Base-by-base conservation (phyloP, 139 green algal genomes). In the Micractinium sp. region DNA sequence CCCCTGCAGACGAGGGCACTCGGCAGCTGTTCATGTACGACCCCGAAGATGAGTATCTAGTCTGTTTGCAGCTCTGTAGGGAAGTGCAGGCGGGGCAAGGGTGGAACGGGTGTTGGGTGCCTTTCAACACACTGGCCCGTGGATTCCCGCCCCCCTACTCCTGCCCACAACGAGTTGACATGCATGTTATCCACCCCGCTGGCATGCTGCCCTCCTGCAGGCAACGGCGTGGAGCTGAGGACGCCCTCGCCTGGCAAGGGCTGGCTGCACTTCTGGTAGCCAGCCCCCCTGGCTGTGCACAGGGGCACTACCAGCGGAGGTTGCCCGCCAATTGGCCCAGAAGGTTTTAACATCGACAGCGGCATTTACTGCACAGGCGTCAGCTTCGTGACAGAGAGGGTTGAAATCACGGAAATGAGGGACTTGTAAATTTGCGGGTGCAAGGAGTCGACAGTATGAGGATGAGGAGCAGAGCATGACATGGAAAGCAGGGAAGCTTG, bases 21-120 rank as follows among this genome's bases (percentile, higher is more conserved):
- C 39, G 41, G 18, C 87, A 90, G 75, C 75, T 90, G 1, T 90
- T 90, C 75, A 81, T 78, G 7, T 87, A 90, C 74, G 87, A 90
- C 38, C 87, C 87, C 19, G 83, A 86, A 60, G 81, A 56, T 84
- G 29, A 20, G 47, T 14, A 41, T 16, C 12, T 63, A 53, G 5
- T 18, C 9, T 41, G 9, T 4, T n/a, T 47, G 74, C 74, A 80
- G 27, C 67, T 16, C 5, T 75, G 19, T n/a, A 29, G 19, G 29
- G 60, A 66, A 16, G 60, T 66, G 60, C 60, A 75, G 5, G 15
- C 16, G 29, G 29, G 19, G 18, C 19, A 29, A 75, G 67, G 67
- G 67, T 75, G 20, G n/a, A n/a, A n/a, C n/a, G n/a, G n/a, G n/a
- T n/a, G n/a, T n/a, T n/a, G n/a, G n/a, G n/a, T n/a, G n/a, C n/a